Evolutionary conservation across 1,139 yeast species (phyloP), one percentile per base, ranked within the genome.

Genomic region (Spathaspora sp.): DNA sequence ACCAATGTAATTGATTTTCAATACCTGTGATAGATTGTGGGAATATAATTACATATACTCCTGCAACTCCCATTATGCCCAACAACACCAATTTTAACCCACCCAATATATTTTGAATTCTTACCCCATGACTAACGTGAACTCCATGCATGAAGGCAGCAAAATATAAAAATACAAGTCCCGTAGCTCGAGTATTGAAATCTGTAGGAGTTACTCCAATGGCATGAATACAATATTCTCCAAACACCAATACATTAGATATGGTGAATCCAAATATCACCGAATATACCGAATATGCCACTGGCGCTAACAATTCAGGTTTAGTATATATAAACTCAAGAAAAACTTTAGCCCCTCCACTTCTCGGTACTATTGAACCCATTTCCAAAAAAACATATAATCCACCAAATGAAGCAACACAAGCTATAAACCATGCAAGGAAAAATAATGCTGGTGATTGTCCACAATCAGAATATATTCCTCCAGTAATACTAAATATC

Each of bases 291-390:
- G 80, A 78, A 55, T 78, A 78, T 2, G 82, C 70, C 7, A 83
- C 88, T 43, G 85, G 78, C 43, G 81, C 76, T 60, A 85, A 63
- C 68, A 81, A 68, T 45, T 67, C 70, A 0, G 91, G 93, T 50
- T 66, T 76, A 45, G 76, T 72, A 57, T 82, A 86, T 18, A 85
- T 79, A 51, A 76, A 79, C 58, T 85, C 91, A 51, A 86, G 63
- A 52, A 86, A 86, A 16, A 81, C 84, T 56, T 86, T 86, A 31
- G 84, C 77, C 0, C 93, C 95, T 2, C 95, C 93, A 53, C 84
- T 81, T 58, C 87, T 67, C 0, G 91, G 90, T 8, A 85, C 72
- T 54, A 84, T 71, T 4, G 86, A 78, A 0, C 93, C 91, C 51
- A 85, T 64, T 56, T 86, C 93, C 43, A 86, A 63, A 58, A 78